Evolutionary conservation across 371 early-diverging fungal genomes (phyloP).

Genomic region (Chytridiales sp.): DNA sequence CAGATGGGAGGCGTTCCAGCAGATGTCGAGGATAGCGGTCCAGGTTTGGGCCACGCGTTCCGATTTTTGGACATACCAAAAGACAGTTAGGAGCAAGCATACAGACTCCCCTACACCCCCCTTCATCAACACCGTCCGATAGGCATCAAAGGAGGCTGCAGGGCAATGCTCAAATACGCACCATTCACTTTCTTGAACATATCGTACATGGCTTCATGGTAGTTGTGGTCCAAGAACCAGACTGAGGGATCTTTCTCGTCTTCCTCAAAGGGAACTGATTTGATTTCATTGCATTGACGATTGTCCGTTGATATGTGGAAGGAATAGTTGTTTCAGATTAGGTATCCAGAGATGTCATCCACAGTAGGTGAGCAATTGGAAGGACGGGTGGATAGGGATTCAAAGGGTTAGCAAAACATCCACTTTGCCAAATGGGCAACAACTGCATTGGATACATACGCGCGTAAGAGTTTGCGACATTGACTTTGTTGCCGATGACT

Average conservation of each 20-base stretch:
- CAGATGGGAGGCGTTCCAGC: neutral
- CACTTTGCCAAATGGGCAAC: neutral
- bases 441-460: slow-evolving; percentile 55
- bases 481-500: slow-evolving; percentile 80
- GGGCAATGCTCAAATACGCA: slow-evolving; percentile 33
- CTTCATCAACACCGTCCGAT: too few relatives aligned
- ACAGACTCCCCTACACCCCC: too few relatives aligned
- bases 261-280: slow-evolving; percentile 98
- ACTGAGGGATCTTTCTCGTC: slow-evolving; percentile 96
- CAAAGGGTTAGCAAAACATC: neutral
- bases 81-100: slow-evolving; percentile 1
- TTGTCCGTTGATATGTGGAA: too few relatives aligned
- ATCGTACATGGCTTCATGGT: slow-evolving; percentile 98
- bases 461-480: slow-evolving; percentile 98
- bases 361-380: neutral
- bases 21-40: too few relatives aligned
- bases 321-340: too few relatives aligned
- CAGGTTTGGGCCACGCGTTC: too few relatives aligned
- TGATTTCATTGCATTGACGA: too few relatives aligned
- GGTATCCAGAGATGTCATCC: too few relatives aligned
- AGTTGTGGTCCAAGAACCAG: slow-evolving; percentile 99
- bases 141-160: neutral
- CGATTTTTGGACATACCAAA: neutral
- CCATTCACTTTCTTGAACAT: slow-evolving; percentile 99
- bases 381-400: neutral